Conservation (phyloP, 768 basidiomycete species). For the Psilocybe tampanensis region DNA sequence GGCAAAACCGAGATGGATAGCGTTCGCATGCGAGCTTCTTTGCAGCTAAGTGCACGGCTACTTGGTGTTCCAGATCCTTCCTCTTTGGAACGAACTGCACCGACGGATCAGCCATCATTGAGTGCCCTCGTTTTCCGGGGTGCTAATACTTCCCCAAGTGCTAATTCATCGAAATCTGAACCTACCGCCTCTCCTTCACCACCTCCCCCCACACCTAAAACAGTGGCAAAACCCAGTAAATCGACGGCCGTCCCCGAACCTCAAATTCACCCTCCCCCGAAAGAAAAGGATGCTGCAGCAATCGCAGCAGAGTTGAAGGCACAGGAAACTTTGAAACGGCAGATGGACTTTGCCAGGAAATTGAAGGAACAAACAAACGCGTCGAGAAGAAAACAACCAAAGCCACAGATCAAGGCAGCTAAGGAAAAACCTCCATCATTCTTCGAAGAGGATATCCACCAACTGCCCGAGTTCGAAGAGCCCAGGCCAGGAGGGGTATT, state of each 20-base stretch:
- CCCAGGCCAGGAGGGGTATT: not conserved
- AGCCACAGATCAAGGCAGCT: slow-evolving; percentile 1
- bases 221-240: not conserved
- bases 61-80: not conserved
- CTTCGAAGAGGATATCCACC: not conserved
- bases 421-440: slow-evolving; percentile 1
- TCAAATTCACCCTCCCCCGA: not conserved
- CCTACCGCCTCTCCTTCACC: not conserved
- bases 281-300: not conserved
- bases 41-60: slow-evolving; percentile 10
- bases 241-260: not conserved
- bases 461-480: not conserved
- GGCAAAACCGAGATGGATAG: slow-evolving; percentile 11
- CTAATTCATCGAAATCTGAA: not conserved
- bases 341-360: slow-evolving; percentile 8
- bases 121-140: not conserved
- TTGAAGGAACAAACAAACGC: not conserved
- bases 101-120: not conserved
- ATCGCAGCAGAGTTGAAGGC: slow-evolving; percentile 10
- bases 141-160: not conserved
- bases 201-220: not conserved
- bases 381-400: slow-evolving; percentile 8
- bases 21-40: slow-evolving; percentile 21
- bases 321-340: slow-evolving; percentile 5
- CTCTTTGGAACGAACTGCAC: not conserved